Evolutionary conservation across 2,329 filamentous ascomycete genomes (phyloP), one percentile per base, ranked within the genome.

Genomic region (Corynespora cassiicola): DNA sequence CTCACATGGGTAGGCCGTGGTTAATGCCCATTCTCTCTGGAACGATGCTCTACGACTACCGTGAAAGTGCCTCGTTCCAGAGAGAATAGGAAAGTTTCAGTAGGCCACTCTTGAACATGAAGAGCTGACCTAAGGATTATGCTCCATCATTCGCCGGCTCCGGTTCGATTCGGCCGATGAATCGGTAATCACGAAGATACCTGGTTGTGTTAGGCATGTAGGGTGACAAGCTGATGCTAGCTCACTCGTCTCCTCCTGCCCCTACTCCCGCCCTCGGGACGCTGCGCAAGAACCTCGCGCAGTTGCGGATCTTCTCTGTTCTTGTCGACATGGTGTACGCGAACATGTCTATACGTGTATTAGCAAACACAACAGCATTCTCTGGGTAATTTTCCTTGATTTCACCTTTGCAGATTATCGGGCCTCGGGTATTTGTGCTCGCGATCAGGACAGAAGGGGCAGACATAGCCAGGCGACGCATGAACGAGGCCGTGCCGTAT

Each of bases 351-450:
- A 31, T 29, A n/a, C 21, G 11, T 15, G 3, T 12, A 23, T 39
- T 20, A 46, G 24, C 20, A 21, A 22, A 17, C 14, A 16, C 31
- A 20, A 33, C 33, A 27, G 29, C 22, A 23, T 34, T 19, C 20
- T 19, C 35, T 32, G 32, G 23, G 15, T 25, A 9, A 37, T 23
- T 16, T 23, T 19, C 14, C 17, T 9, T 3, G 24, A 4, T n/a
- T 4, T 65, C 79, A 95, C 89, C 92, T 84, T 74, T 96, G 92
- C 39, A 99, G 74, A 75, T 97, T 97, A 67, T 99, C 94, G 21
- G 94, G 94, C 54, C 94, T 79, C 5, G 94, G 94, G 66, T 97
- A 97, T 63, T 87, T 91, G 68, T 96, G 92, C 65, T 96, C 90
- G 52, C 90, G 80, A 59, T 96, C 90, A 1, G 90, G 88, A 66